These are phyloP conservation scores for Xylona heveae DNA, from an alignment of 495 filamentous ascomycete genomes.

Conservation along the genomic window DNA sequence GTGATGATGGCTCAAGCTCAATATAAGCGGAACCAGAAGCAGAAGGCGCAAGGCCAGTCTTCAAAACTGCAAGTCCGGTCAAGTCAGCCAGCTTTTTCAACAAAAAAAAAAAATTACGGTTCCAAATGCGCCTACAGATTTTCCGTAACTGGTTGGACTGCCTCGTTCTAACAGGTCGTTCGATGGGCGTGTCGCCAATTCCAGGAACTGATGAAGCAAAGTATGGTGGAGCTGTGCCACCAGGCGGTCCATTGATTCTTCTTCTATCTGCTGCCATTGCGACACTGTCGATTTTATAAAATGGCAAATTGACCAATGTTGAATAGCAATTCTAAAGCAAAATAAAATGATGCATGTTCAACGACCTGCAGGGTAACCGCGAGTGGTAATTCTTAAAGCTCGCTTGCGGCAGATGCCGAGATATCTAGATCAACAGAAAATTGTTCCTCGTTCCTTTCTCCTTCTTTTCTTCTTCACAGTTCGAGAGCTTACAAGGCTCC, in stretches of 20 bases:
- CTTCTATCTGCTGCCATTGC: slow-evolving; percentile 69
- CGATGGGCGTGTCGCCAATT: slow-evolving; percentile 15
- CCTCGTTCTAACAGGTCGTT: slow-evolving; percentile 28
- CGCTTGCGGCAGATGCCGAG: too few species aligned
- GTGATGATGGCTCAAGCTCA: slow-evolving; percentile 47
- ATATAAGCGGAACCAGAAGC: slow-evolving; percentile 89
- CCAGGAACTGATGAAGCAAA: slow-evolving; percentile 27
- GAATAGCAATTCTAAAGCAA: too few species aligned
- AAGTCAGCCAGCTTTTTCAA: neutral
- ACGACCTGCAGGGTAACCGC: too few species aligned
- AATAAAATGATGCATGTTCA: too few species aligned
- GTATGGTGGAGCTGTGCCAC: slow-evolving; percentile 54
- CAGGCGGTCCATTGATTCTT: slow-evolving; percentile 71
- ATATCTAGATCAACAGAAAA: too few species aligned
- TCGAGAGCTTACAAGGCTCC: too few species aligned
- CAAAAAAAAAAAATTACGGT: too few species aligned
- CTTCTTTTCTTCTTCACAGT: too few species aligned
- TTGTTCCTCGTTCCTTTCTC: too few species aligned
- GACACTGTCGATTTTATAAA: too few species aligned
- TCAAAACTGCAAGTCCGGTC: slow-evolving; percentile 37
- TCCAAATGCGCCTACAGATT: slow-evolving; percentile 48
- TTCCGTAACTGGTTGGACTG: slow-evolving; percentile 47
- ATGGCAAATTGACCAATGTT: too few species aligned
- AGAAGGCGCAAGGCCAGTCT: slow-evolving; percentile 80
- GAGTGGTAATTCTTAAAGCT: too few species aligned